Conservation (phyloP, 2,329 filamentous ascomycete species). For the Aureobasidium zeae region DNA sequence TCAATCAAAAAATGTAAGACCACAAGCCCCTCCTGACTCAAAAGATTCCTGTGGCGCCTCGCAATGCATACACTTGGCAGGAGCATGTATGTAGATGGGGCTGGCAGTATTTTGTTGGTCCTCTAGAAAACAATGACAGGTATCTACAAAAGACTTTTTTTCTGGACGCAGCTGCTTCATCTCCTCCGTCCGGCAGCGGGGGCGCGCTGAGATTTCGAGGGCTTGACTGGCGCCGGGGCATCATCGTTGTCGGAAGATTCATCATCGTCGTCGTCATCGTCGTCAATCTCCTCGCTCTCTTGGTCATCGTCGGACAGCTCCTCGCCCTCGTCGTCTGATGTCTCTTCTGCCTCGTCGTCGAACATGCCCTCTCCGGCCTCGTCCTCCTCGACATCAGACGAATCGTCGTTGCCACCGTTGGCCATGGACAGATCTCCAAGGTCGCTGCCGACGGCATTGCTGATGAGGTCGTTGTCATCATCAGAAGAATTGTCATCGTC, state of each 20-base stretch:
- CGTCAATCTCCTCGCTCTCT: conserved; percentile 34
- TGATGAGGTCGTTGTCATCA: conserved; percentile 30
- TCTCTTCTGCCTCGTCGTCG: conserved; percentile 45
- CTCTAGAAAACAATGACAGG: too few relatives aligned
- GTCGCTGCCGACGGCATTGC: conserved; percentile 21
- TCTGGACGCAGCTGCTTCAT: conserved; percentile 11
- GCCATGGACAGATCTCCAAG: conserved; percentile 17
- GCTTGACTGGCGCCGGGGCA: conserved; percentile 16
- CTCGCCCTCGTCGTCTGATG: conserved; percentile 37
- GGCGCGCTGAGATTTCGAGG: conserved; percentile 17
- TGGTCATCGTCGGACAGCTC: conserved; percentile 37
- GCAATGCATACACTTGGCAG: too few relatives aligned
- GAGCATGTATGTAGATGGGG: too few relatives aligned
- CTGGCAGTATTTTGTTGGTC: too few relatives aligned
- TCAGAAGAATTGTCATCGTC: conserved; percentile 54
- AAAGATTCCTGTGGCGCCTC: too few relatives aligned
- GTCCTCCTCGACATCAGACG: conserved; percentile 21
- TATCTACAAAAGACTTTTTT: conserved; percentile 4
- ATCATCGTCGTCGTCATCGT: conserved; percentile 20
- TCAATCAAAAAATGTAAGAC: too few relatives aligned
- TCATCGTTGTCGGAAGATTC: conserved; percentile 17
- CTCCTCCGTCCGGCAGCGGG: conserved; percentile 20
- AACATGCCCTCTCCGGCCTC: conserved; percentile 33
- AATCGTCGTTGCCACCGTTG: conserved; percentile 19
- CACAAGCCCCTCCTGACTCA: too few relatives aligned